Conservation (phyloP, 495 filamentous ascomycete genomes). For the Thermochaetoides thermophila region DNA sequence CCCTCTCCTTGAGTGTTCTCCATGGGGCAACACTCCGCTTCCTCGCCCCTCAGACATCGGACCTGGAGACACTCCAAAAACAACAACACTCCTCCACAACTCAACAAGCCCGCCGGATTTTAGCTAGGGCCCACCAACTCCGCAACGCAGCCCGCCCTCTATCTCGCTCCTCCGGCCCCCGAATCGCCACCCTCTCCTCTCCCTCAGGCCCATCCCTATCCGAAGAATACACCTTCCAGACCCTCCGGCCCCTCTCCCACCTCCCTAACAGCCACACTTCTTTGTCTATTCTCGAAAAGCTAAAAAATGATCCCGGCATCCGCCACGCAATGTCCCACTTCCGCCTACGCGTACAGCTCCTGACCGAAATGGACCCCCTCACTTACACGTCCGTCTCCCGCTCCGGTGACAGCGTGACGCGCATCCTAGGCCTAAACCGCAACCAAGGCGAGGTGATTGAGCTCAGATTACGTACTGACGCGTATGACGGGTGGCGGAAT, state of each 20-base stretch:
- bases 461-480: slow-evolving; percentile 77
- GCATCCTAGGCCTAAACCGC: slow-evolving; percentile 76
- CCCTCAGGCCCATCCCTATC: too few relatives aligned
- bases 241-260: slow-evolving; percentile 58
- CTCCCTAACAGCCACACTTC: slow-evolving; percentile 59
- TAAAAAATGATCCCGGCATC: slow-evolving; percentile 77
- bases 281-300: slow-evolving; percentile 56
- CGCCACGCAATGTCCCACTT: slow-evolving; percentile 66
- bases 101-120: slow-evolving; percentile 5
- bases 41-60: slow-evolving; percentile 42
- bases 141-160: slow-evolving; percentile 19
- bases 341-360: slow-evolving; percentile 68
- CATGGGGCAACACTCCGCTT: slow-evolving; percentile 44
- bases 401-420: slow-evolving; percentile 38
- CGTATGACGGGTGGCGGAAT: slow-evolving; percentile 84
- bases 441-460: slow-evolving; percentile 87
- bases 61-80: slow-evolving; percentile 33
- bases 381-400: slow-evolving; percentile 55
- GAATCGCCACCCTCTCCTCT: slow-evolving; percentile 38
- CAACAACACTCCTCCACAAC: slow-evolving; percentile 23
- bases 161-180: slow-evolving; percentile 13
- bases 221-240: slow-evolving; percentile 60
- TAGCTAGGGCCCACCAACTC: slow-evolving; percentile 7
- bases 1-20: slow-evolving; percentile 34
- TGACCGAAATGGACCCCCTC: slow-evolving; percentile 90